phyloP scores from a whole-genome alignment of 2,329 filamentous ascomycete species.

The Ceratocystis harringtonii region DNA sequence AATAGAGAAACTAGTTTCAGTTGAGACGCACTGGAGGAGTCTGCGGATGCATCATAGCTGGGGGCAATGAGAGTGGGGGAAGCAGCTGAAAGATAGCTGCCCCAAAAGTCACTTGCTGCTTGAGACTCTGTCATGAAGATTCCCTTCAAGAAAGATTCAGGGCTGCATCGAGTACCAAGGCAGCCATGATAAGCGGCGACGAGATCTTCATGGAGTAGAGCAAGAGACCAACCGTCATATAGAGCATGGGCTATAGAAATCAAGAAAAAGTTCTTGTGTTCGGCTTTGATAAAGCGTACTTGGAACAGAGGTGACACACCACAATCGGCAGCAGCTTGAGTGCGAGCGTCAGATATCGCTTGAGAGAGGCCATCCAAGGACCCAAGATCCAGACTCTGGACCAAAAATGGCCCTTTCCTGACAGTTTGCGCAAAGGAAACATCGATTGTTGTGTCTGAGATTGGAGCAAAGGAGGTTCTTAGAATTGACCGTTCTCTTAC shows the following conservation, averaged over 20 bases:
- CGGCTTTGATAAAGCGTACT: constrained; percentile 29
- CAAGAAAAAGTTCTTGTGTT: constrained; percentile 30
- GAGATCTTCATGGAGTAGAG: constrained; percentile 58
- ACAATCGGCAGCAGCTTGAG: constrained; percentile 25
- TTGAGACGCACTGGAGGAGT: not conserved
- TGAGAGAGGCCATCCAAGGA: not conserved
- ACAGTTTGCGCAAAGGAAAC: constrained; percentile 37
- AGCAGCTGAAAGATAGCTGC: constrained; percentile 36
- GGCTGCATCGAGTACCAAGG: constrained; percentile 30
- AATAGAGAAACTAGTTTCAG: constrained; percentile 23
- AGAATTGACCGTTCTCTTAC: constrained; percentile 52
- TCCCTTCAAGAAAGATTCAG: constrained; percentile 21
- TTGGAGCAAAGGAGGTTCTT: constrained; percentile 54
- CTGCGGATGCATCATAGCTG: not conserved
- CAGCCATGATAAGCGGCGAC: constrained; percentile 41
- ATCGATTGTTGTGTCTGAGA: constrained; percentile 45
- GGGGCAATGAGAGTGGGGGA: not conserved
- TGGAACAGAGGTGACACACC: constrained; percentile 34
- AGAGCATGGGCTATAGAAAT: constrained; percentile 73
- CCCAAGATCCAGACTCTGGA: not conserved
- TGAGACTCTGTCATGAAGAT: constrained; percentile 1
- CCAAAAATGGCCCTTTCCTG: constrained; percentile 16
- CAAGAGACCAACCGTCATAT: constrained; percentile 78
- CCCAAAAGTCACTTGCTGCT: constrained; percentile 48
- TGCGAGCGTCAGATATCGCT: constrained; percentile 27